Evolutionary conservation across 2,329 filamentous ascomycete genomes (phyloP).

Genomic region (Arthrocladium fulminans): DNA sequence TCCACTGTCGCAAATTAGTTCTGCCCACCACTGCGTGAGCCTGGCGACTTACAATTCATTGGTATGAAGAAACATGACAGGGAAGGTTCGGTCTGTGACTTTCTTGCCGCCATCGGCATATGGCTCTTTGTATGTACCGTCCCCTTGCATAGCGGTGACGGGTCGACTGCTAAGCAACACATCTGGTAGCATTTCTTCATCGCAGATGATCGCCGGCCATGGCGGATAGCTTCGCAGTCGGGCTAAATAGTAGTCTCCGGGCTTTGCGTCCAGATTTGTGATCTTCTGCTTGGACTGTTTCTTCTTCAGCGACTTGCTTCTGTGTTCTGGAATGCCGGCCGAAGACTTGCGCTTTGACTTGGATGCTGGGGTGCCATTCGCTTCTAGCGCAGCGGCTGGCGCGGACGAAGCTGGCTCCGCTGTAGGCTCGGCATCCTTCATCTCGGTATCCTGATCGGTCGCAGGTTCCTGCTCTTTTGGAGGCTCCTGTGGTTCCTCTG

Average conservation of each 20-base stretch:
- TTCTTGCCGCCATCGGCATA: slow-evolving; percentile 84
- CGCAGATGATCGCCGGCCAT: slow-evolving; percentile 90
- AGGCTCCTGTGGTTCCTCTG: slow-evolving; percentile 10
- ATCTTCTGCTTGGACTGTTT: slow-evolving; percentile 70
- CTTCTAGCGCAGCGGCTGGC: slow-evolving; percentile 31
- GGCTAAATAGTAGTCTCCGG: slow-evolving; percentile 85
- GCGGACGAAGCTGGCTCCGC: slow-evolving; percentile 27
- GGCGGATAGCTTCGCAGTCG: slow-evolving; percentile 90
- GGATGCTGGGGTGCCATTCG: slow-evolving; percentile 43
- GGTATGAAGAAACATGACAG: slow-evolving; percentile 88
- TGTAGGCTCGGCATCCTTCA: slow-evolving; percentile 23
- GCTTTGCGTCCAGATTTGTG: slow-evolving; percentile 68
- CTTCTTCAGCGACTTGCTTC: slow-evolving; percentile 72
- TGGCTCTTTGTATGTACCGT: slow-evolving; percentile 80
- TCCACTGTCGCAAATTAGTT: slow-evolving; percentile 49
- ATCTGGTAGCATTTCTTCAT: slow-evolving; percentile 85
- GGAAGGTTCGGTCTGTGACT: slow-evolving; percentile 73
- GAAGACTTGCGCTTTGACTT: slow-evolving; percentile 62
- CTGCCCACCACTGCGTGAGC: background rate
- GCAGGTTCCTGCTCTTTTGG: slow-evolving; percentile 4
- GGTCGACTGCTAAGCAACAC: slow-evolving; percentile 69
- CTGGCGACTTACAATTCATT: slow-evolving; percentile 82
- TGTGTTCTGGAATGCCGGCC: slow-evolving; percentile 55
- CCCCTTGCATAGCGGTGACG: slow-evolving; percentile 68
- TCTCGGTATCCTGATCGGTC: slow-evolving; percentile 16